Conservation (phyloP, 2,329 filamentous ascomycete species). For the Alternaria consortialis region DNA sequence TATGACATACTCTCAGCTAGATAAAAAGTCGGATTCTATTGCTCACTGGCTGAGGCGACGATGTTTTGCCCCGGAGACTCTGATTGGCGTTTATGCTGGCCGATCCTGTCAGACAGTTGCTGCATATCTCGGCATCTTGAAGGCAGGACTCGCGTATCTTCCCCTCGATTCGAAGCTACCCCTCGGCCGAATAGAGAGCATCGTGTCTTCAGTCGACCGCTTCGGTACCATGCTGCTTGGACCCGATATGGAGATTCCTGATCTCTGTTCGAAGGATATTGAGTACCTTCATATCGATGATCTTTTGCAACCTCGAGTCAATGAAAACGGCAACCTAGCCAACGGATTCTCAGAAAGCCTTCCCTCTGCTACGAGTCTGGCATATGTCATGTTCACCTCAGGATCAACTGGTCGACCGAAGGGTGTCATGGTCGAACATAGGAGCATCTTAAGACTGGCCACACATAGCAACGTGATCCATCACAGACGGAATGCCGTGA, state of each 20-base stretch:
- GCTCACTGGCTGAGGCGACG: slow-evolving; percentile 6
- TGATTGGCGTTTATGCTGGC: slow-evolving; percentile 30
- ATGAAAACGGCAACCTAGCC: not conserved
- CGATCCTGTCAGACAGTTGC: slow-evolving; percentile 32
- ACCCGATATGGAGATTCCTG: too few relatives aligned
- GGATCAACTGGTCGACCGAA: slow-evolving; percentile 57
- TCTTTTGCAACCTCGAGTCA: too few relatives aligned
- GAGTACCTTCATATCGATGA: too few relatives aligned
- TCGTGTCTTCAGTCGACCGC: too few relatives aligned
- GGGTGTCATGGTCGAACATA: slow-evolving; percentile 68
- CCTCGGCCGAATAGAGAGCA: too few relatives aligned
- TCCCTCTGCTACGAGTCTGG: slow-evolving; percentile 38
- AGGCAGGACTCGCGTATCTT: slow-evolving; percentile 54
- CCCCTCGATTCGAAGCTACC: slow-evolving; percentile 23
- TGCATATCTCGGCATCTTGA: slow-evolving; percentile 54
- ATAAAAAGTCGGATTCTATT: slow-evolving; percentile 7
- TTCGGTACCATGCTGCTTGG: too few relatives aligned
- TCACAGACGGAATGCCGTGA: not conserved
- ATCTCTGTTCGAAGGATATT: too few relatives aligned
- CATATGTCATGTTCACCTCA: slow-evolving; percentile 67
- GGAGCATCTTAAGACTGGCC: not conserved
- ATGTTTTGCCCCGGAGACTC: slow-evolving; percentile 8
- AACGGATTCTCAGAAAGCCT: too few relatives aligned
- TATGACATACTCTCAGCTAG: slow-evolving; percentile 21
- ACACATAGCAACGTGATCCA: not conserved